These are phyloP conservation scores for Taphrina deformans DNA, from an alignment of 1,139 yeast genomes.

Conservation along the genomic window DNA sequence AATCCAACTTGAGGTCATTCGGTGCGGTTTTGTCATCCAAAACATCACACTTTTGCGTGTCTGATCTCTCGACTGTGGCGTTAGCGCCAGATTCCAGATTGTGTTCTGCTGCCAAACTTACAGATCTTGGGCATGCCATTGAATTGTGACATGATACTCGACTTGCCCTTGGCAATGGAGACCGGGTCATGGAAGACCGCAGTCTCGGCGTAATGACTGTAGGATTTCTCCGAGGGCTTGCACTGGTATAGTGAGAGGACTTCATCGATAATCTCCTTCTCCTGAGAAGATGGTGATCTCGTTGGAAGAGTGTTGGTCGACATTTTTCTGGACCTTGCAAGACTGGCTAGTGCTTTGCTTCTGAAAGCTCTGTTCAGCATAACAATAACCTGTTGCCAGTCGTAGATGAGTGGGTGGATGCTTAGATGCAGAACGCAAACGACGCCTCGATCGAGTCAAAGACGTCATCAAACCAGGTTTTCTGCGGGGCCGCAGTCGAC, in stretches of 20 bases:
- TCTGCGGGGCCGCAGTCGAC: neutral
- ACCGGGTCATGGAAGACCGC: constrained; percentile 30
- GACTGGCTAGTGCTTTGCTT: neutral
- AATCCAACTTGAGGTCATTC: constrained; percentile 10
- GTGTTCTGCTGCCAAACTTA: neutral
- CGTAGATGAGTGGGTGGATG: neutral
- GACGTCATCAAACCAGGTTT: neutral
- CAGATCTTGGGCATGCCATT: constrained; percentile 32
- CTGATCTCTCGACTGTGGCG: constrained; percentile 4
- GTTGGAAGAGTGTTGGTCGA: constrained; percentile 28
- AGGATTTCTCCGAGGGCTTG: constrained; percentile 30
- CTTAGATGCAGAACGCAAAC: neutral
- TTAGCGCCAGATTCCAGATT: neutral
- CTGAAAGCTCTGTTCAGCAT: neutral
- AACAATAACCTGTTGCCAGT: neutral
- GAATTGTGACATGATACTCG: constrained; percentile 26
- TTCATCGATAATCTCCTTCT: constrained; percentile 28
- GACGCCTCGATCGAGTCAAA: neutral
- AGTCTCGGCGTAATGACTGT: constrained; percentile 28
- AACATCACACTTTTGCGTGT: constrained; percentile 26
- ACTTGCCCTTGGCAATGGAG: constrained; percentile 11
- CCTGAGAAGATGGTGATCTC: constrained; percentile 9
- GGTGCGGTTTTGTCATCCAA: constrained; percentile 29
- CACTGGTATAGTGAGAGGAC: constrained; percentile 30
- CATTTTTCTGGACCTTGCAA: neutral